These are phyloP conservation scores for Cytospora piceicola DNA, from an alignment of 2,329 filamentous ascomycete species.

Conservation along the genomic window DNA sequence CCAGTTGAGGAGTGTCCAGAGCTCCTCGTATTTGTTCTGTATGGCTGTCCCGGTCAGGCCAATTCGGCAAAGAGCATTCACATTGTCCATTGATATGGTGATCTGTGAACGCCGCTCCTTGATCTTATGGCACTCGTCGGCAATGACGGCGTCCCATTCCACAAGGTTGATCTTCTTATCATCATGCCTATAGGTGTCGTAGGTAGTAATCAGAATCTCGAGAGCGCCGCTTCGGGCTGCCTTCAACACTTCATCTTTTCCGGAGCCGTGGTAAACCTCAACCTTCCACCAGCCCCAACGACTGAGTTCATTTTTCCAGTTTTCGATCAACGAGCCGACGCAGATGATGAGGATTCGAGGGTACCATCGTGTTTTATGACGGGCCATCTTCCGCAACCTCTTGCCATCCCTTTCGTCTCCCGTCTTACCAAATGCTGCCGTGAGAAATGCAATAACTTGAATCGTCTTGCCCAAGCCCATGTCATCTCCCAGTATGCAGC, in stretches of 20 bases:
- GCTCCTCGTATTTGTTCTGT: conserved; percentile 95
- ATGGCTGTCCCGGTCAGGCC: conserved; percentile 95
- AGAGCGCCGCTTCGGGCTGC: conserved; percentile 75
- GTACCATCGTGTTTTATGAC: conserved; percentile 70
- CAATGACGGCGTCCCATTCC: conserved; percentile 91
- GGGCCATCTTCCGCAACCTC: conserved; percentile 83
- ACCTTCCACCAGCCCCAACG: conserved; percentile 97
- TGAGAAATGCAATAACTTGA: conserved; percentile 90
- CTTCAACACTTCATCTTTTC: conserved; percentile 70
- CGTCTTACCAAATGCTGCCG: conserved; percentile 91
- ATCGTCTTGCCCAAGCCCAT: conserved; percentile 98
- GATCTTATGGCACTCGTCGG: conserved; percentile 89
- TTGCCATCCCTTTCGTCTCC: conserved; percentile 85
- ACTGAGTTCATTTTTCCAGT: conserved; percentile 85
- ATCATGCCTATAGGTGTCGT: conserved; percentile 84
- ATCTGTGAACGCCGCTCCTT: conserved; percentile 80
- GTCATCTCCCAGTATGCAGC: conserved; percentile 90
- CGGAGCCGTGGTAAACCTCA: conserved; percentile 75
- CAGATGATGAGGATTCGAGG: conserved; percentile 84
- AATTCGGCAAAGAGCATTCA: conserved; percentile 91
- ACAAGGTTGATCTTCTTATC: conserved; percentile 77
- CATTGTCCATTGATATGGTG: conserved; percentile 83
- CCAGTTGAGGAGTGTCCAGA: conserved; percentile 97
- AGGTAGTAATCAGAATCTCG: conserved; percentile 94
- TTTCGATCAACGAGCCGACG: conserved; percentile 83